phyloP scores from a whole-genome alignment of 345 rosid species.

The Cardamine chenopodiifolia region DNA sequence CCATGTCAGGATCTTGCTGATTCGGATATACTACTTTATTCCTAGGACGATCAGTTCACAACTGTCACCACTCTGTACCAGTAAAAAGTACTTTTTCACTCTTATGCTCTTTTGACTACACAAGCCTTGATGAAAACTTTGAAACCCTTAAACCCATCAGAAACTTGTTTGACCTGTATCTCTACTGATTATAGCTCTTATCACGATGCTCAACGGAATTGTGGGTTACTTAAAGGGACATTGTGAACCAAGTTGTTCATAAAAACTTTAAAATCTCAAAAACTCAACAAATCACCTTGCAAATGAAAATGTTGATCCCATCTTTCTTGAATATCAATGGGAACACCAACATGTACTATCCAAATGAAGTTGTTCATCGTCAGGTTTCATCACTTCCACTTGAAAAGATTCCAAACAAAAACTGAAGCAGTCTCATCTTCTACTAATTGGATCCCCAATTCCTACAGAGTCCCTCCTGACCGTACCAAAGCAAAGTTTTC shows the following conservation, averaged over 20 bases:
- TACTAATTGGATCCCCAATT: conserved; percentile 7
- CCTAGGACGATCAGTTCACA: background rate
- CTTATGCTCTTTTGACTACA: background rate
- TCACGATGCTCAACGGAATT: background rate
- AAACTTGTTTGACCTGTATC: background rate
- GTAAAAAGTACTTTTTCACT: background rate
- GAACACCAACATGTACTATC: conserved; percentile 37
- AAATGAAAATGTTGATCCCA: conserved; percentile 53
- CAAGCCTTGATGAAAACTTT: background rate
- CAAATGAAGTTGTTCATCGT: background rate
- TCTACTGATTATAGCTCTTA: background rate
- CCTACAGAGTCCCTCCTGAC: background rate
- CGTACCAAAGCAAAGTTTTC: background rate
- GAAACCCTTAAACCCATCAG: background rate
- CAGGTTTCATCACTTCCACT: conserved; percentile 28
- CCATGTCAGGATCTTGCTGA: conserved; percentile 20
- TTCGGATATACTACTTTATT: conserved; percentile 7
- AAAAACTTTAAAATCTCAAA: background rate
- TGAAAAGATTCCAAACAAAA: conserved; percentile 48
- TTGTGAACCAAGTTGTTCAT: background rate
- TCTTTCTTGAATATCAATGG: conserved; percentile 50
- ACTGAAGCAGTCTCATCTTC: conserved; percentile 55
- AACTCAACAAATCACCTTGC: background rate
- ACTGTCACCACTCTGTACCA: background rate
- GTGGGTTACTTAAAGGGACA: conserved; percentile 49